Percentiles rank a stretch among this genome's conserved stretches.
phyloP scores from a whole-genome alignment of 1,284 basidiomycete genomes.

The Melampsora occidentalis region DNA sequence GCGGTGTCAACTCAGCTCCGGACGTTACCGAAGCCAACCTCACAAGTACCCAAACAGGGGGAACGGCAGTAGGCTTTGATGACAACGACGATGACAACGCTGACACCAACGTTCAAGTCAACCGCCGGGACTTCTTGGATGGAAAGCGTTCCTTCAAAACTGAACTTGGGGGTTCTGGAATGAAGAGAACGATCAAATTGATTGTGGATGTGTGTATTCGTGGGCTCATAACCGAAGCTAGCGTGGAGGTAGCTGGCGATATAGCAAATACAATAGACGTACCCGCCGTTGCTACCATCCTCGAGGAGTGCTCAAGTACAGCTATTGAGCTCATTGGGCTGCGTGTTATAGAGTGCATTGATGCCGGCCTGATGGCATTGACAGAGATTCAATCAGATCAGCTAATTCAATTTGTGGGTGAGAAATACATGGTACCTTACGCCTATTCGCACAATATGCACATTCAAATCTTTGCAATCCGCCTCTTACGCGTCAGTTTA shows the following conservation, averaged over 20 bases:
- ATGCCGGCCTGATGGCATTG: conserved; percentile 17
- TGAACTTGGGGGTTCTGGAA: conserved; percentile 23
- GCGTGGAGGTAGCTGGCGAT: background rate
- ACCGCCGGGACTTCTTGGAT: background rate
- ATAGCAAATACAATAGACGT: background rate
- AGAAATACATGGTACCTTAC: conserved; percentile 37
- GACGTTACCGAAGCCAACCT: conserved; percentile 9
- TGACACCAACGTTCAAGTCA: background rate
- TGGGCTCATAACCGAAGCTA: conserved; percentile 9
- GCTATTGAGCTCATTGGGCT: conserved; percentile 21
- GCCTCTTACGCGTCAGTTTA: conserved; percentile 16
- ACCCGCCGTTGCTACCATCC: background rate
- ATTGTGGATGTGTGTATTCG: conserved; percentile 24
- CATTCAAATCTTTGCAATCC: conserved; percentile 31
- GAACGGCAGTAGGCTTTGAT: conserved; percentile 30
- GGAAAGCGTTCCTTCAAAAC: conserved; percentile 23
- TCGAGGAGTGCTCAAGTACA: conserved; percentile 22
- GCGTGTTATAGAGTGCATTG: conserved; percentile 24
- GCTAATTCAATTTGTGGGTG: conserved; percentile 35
- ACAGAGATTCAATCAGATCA: conserved; percentile 24
- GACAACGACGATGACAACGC: conserved; percentile 30
- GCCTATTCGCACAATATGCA: conserved; percentile 35
- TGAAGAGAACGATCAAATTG: conserved; percentile 11
- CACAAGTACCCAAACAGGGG: conserved; percentile 20
- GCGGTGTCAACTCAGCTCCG: conserved; percentile 4